Evolutionary conservation across 345 rosid genomes (phyloP).

Genomic region (Populus ilicifolia): DNA sequence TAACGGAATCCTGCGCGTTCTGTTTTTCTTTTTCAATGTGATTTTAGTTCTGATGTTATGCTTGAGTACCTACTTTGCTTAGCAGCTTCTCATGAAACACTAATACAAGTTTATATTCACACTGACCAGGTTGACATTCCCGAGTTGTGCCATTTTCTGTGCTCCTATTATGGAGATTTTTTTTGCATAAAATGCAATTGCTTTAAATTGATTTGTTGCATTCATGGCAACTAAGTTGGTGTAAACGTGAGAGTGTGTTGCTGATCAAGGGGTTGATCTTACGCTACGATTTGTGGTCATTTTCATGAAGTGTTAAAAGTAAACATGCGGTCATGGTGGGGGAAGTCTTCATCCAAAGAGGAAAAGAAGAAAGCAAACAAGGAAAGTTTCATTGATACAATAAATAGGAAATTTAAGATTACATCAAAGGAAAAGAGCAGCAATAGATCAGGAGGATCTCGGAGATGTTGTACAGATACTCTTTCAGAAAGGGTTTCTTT

Average conservation of each 20-base stretch:
- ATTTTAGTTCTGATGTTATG: background rate
- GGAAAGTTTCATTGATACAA: slow-evolving; percentile 28
- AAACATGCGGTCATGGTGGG: slow-evolving; percentile 40
- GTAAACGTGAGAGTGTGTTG: slow-evolving; percentile 17
- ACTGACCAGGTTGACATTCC: slow-evolving; percentile 1
- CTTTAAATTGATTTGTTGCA: slow-evolving; percentile 29
- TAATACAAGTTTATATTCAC: background rate
- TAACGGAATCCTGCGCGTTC: background rate
- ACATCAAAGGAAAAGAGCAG: slow-evolving; percentile 17
- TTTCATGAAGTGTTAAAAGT: background rate
- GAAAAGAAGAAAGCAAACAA: slow-evolving; percentile 26
- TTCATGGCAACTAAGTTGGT: slow-evolving; percentile 20
- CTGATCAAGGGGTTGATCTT: slow-evolving; percentile 13
- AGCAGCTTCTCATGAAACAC: slow-evolving; percentile 5
- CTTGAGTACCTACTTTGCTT: background rate
- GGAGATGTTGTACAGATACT: slow-evolving; percentile 10
- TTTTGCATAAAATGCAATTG: slow-evolving; percentile 10
- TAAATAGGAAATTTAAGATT: slow-evolving; percentile 22
- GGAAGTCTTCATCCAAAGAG: slow-evolving; percentile 19
- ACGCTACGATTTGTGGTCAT: slow-evolving; percentile 15
- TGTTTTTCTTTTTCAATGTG: background rate
- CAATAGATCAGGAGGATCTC: slow-evolving; percentile 15
- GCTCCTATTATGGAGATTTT: slow-evolving; percentile 10
- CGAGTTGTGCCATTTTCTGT: background rate
- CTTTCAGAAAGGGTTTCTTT: slow-evolving; percentile 19